These are phyloP conservation scores for Sporisorium iseilematis-ciliati DNA, from an alignment of 1,284 basidiomycete genomes.

Conservation along the genomic window DNA sequence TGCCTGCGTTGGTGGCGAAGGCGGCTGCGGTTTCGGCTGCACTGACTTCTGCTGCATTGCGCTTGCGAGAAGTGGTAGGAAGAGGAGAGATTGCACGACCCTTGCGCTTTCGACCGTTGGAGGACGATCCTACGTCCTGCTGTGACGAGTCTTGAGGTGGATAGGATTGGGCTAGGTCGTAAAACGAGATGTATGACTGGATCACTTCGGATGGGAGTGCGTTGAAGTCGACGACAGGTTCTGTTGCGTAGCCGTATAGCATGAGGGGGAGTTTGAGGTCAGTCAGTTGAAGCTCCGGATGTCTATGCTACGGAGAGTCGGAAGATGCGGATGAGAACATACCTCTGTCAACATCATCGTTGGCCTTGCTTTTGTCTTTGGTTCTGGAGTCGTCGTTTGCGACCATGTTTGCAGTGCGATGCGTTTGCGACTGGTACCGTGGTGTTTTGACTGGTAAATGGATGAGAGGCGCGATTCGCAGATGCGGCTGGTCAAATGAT, in stretches of 20 bases:
- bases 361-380: slow-evolving; percentile 32
- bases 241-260: slow-evolving; percentile 4
- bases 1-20: slow-evolving; percentile 16
- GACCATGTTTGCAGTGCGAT: slow-evolving; percentile 13
- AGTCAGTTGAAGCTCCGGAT: not conserved
- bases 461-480: not conserved
- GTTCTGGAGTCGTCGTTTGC: slow-evolving; percentile 31
- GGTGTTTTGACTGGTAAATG: too few species aligned
- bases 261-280: not conserved
- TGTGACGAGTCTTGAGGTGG: slow-evolving; percentile 49
- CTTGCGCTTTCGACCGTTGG: slow-evolving; percentile 40
- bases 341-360: slow-evolving; percentile 42
- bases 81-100: slow-evolving; percentile 29
- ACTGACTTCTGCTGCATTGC: slow-evolving; percentile 27
- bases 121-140: slow-evolving; percentile 12
- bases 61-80: slow-evolving; percentile 27
- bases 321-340: not conserved
- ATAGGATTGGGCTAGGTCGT: slow-evolving; percentile 52
- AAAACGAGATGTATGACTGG: slow-evolving; percentile 58
- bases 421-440: not conserved
- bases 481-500: not conserved
- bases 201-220: slow-evolving; percentile 51
- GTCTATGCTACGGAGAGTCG: not conserved
- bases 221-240: slow-evolving; percentile 57
- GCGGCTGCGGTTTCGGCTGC: slow-evolving; percentile 30